Evolutionary conservation across 1,284 basidiomycete genomes (phyloP).

Genomic region (Anthracocystis walkeri): DNA sequence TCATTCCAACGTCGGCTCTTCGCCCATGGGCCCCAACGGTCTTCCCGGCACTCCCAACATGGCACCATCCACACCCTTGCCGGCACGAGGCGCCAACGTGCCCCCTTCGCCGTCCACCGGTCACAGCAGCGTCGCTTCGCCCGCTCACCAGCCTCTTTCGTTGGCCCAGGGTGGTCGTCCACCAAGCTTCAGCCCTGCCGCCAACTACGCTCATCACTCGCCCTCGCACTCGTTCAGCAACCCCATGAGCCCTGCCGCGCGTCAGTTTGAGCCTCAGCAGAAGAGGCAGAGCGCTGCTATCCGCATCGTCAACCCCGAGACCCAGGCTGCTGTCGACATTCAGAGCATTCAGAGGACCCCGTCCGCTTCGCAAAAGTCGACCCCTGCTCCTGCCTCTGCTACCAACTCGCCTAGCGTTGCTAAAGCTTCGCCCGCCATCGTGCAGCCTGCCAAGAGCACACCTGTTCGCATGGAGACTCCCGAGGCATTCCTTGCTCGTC

Average conservation of each 20-base stretch:
- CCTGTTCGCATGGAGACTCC: constrained; percentile 61
- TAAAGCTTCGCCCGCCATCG: constrained; percentile 32
- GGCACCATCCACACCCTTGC: constrained; percentile 49
- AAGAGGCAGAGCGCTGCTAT: constrained; percentile 67
- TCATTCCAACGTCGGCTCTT: constrained; percentile 56
- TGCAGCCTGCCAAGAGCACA: constrained; percentile 52
- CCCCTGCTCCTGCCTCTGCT: constrained; percentile 32
- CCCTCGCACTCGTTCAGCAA: constrained; percentile 63
- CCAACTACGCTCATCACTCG: constrained; percentile 52
- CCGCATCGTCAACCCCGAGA: constrained; percentile 68
- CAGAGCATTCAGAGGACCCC: constrained; percentile 54
- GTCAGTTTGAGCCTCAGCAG: constrained; percentile 66
- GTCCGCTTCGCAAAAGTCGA: constrained; percentile 24
- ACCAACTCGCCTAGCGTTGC: constrained; percentile 39
- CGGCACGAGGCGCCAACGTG: constrained; percentile 42
- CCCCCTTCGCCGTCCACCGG: constrained; percentile 49
- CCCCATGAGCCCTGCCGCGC: constrained; percentile 67
- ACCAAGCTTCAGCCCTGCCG: constrained; percentile 45
- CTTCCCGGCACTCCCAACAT: constrained; percentile 56
- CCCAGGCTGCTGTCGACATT: constrained; percentile 65
- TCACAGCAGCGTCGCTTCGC: constrained; percentile 53
- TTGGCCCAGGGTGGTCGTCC: constrained; percentile 46
- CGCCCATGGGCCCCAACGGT: constrained; percentile 60
- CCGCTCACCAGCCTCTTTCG: constrained; percentile 50
- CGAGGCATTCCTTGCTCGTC: constrained; percentile 60